Evolutionary conservation across 805 yeast genomes (phyloP).

Genomic region (Starmerella sp.): DNA sequence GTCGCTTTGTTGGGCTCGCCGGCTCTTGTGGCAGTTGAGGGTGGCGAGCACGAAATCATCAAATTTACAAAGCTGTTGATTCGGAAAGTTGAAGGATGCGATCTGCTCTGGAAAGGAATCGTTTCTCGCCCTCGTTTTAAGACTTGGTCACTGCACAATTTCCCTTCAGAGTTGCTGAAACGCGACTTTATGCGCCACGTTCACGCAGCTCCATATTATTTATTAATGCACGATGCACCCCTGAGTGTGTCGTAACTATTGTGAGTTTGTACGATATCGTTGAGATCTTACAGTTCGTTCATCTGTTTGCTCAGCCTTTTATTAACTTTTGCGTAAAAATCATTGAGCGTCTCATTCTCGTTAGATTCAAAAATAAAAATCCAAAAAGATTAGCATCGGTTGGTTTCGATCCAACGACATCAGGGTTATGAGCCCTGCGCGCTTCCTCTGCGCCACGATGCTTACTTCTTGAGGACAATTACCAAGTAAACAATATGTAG

Average conservation of each 20-base stretch:
- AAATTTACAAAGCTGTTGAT: constrained; percentile 56
- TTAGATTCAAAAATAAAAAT: not conserved
- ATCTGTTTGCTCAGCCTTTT: too few species aligned
- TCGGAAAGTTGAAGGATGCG: constrained; percentile 28
- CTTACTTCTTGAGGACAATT: not conserved
- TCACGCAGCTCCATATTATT: not conserved
- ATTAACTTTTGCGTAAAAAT: too few species aligned
- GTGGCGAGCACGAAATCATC: constrained; percentile 51
- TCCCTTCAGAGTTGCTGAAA: not conserved
- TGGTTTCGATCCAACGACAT: constrained; percentile 88
- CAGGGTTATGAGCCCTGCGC: constrained; percentile 97
- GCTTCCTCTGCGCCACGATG: constrained; percentile 54
- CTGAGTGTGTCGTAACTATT: not conserved
- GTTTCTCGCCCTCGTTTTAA: constrained; percentile 43
- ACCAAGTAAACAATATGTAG: not conserved
- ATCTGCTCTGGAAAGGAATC: constrained; percentile 65
- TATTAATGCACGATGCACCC: not conserved
- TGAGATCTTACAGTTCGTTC: too few species aligned
- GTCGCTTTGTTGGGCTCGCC: constrained; percentile 28
- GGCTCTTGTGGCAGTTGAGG: constrained; percentile 61
- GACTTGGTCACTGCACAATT: constrained; percentile 51
- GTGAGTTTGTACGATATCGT: too few species aligned
- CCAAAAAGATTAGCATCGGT: constrained; percentile 57
- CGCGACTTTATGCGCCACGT: not conserved
- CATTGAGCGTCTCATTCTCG: too few species aligned